Evolutionary conservation across 108 stramenopile genomes (phyloP).

Genomic region (Ochromonas danica): DNA sequence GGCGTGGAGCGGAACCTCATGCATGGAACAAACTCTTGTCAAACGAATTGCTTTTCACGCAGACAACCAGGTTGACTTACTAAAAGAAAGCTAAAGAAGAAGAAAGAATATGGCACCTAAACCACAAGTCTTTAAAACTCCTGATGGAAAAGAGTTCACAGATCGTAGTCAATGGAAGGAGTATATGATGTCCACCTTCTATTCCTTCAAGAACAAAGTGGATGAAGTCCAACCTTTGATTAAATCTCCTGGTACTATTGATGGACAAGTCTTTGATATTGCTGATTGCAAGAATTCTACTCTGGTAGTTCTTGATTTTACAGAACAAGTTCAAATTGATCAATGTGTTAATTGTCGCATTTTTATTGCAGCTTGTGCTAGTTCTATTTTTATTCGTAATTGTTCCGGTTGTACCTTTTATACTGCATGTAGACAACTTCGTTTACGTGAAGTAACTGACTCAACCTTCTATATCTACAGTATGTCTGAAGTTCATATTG

Average conservation of each 20-base stretch:
- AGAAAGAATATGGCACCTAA: constrained; percentile 26
- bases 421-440: constrained; percentile 71
- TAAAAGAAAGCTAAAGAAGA: no score
- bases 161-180: constrained; percentile 59
- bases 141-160: constrained; percentile 68
- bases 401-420: constrained; percentile 67
- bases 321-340: constrained; percentile 72
- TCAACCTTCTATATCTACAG: constrained; percentile 67
- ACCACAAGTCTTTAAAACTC: constrained; percentile 54
- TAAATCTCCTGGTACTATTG: constrained; percentile 61
- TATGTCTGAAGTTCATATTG: constrained; percentile 76
- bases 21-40: no score
- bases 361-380: constrained; percentile 70
- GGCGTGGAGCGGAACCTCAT: no score
- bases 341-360: constrained; percentile 54
- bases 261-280: constrained; percentile 70
- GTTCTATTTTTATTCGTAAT: constrained; percentile 68
- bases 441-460: constrained; percentile 66
- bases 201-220: constrained; percentile 62
- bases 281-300: constrained; percentile 57
- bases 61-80: no score
- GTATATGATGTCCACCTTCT: constrained; percentile 70
- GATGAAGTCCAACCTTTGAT: constrained; percentile 53
- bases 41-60: no score
- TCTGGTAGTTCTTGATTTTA: constrained; percentile 61